Evolutionary conservation across 345 rosid genomes (phyloP), one percentile per base, ranked within the genome.

Genomic region (Populus tremula): DNA sequence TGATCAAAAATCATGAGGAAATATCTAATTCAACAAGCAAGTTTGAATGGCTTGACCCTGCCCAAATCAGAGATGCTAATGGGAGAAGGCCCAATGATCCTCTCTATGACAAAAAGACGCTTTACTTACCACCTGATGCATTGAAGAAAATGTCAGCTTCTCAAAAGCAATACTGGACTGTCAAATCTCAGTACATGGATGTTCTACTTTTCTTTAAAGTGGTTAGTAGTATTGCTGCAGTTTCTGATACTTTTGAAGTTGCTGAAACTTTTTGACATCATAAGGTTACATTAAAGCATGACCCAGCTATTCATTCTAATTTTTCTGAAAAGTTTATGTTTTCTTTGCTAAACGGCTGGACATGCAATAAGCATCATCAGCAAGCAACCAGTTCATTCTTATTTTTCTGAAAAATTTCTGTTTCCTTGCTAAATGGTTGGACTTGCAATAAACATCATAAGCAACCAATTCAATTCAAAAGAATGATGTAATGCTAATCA

Each of bases 181-280:
- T 89, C 79, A 95, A 95, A 85, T 84, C 92, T 76, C 87, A 91
- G 82, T 93, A 95, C 79, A 93, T 93, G 98, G 99, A 93, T 81
- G 87, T 88, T 78, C 82, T 95, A 80, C 90, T 93, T 72, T 95
- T 93, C 90, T 95, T 95, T 83, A 95, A 95, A 95, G 99, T 95
- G 98, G 99, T 95, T 53, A 84, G 98, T 93, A 72, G 45, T 78
- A 50, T 29, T 56, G 66, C 50, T 69, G 66, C 56, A 16, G 25
- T 4, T 61, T 13, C 13, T 7, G 23, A 11, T 63, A 63, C 54
- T 21, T 64, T 14, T 2, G 31, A 38, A 53, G 3, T 41, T n/a
- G 23, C 6, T 74, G 8, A 9, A 35, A 10, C 29, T 21, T 29
- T 33, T 31, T 71, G 17, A 33, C 31, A 35, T 67, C 56, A 14